Evolutionary conservation across 1,139 yeast genomes (phyloP).

Genomic region (Saccharomyces hybrid): DNA sequence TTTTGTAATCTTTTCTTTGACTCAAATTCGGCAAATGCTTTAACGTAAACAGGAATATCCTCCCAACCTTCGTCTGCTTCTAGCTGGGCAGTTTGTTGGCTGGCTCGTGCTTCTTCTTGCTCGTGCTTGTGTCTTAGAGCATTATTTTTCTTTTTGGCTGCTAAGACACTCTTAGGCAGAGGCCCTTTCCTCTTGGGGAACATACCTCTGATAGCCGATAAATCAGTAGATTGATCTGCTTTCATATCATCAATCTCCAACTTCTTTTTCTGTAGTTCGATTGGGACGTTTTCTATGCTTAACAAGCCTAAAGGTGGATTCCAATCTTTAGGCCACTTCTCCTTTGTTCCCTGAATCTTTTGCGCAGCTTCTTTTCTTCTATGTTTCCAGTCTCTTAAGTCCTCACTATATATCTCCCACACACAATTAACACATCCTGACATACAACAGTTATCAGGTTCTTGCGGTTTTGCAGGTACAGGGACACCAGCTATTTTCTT

Average conservation of each 20-base stretch:
- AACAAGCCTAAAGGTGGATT: conserved; percentile 55
- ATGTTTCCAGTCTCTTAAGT: conserved; percentile 70
- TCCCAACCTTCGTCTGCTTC: conserved; percentile 49
- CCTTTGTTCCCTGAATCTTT: conserved; percentile 42
- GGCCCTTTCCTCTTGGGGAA: conserved; percentile 31
- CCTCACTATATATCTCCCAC: conserved; percentile 89
- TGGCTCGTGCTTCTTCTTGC: conserved; percentile 9
- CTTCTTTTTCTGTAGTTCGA: conserved; percentile 20
- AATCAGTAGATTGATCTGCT: conserved; percentile 18
- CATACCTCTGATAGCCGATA: conserved; percentile 20
- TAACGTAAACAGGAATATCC: conserved; percentile 65
- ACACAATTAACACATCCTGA: conserved; percentile 95
- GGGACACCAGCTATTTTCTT: conserved; percentile 59
- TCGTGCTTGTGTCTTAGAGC: conserved; percentile 8
- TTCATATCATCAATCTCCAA: conserved; percentile 17
- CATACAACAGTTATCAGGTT: conserved; percentile 96
- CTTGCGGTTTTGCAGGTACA: conserved; percentile 75
- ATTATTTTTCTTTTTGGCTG: conserved; percentile 21
- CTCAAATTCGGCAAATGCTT: conserved; percentile 80
- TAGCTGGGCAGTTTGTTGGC: conserved; percentile 7
- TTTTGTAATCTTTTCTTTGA: conserved; percentile 47
- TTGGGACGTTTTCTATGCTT: conserved; percentile 37
- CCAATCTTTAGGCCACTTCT: conserved; percentile 74
- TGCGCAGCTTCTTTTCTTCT: conserved; percentile 54
- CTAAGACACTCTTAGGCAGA: conserved; percentile 31